Percentiles rank a stretch among this genome's conserved stretches.
Evolutionary conservation across 495 filamentous ascomycete species (phyloP).

Genomic region (Zalerion maritima): DNA sequence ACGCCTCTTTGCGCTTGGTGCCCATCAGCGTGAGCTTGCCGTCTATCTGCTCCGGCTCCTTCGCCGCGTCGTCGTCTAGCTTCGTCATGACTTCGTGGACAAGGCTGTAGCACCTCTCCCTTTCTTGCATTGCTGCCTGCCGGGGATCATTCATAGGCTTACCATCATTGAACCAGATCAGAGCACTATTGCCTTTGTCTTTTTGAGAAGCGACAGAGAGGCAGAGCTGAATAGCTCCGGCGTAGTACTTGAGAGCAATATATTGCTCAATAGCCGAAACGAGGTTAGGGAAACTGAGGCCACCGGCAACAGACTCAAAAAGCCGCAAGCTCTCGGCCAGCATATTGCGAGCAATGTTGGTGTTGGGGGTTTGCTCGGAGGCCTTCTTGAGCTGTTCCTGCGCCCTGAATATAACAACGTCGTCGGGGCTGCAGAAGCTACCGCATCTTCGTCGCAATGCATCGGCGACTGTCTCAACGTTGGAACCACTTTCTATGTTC

Average conservation of each 20-base stretch:
- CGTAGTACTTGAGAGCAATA: constrained; percentile 70
- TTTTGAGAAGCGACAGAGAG: constrained; percentile 64
- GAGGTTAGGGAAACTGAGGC: constrained; percentile 67
- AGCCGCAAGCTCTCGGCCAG: constrained; percentile 78
- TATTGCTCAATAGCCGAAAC: constrained; percentile 65
- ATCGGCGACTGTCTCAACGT: constrained; percentile 93
- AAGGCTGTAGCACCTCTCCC: constrained; percentile 69
- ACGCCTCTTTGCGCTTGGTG: constrained; percentile 72
- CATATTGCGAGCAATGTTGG: constrained; percentile 62
- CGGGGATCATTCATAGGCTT: constrained; percentile 50
- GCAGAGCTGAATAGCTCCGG: constrained; percentile 82
- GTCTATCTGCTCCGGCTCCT: constrained; percentile 57
- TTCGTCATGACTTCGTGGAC: constrained; percentile 61
- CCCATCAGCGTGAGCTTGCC: constrained; percentile 60
- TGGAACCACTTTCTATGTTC: constrained; percentile 88
- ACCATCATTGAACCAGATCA: constrained; percentile 49
- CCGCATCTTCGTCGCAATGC: constrained; percentile 80
- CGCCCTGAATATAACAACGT: constrained; percentile 95
- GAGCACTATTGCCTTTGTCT: constrained; percentile 70
- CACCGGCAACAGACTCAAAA: constrained; percentile 75
- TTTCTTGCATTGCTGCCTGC: constrained; percentile 45
- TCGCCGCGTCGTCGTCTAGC: constrained; percentile 52
- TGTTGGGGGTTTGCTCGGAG: constrained; percentile 57
- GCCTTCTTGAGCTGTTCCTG: constrained; percentile 86
- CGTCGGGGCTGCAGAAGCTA: constrained; percentile 90